Base-by-base conservation (phyloP, 257 asterid genomes). In the Jacaranda copaia region DNA sequence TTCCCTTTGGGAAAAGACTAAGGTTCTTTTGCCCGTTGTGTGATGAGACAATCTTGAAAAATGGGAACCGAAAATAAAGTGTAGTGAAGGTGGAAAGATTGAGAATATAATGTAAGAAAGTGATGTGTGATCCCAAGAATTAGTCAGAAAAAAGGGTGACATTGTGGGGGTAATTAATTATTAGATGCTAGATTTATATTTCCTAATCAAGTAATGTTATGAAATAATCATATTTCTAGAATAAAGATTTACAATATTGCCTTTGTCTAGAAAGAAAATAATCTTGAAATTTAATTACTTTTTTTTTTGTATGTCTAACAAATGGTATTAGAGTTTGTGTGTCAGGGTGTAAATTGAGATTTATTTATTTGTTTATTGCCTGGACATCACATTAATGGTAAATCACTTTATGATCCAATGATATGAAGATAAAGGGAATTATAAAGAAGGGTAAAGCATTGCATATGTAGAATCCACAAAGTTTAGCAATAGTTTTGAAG, bases 41-140 rank as follows among this genome's bases (percentile, higher is more conserved):
- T 56, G 71, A 40, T 65, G 80, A 56, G 84, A 72, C 84, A 67
- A 58, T 75, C 72, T 74, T 19, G 63, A 68, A 73, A 74, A 73
- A 74, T 46, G 6, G 40, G 74, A 55, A 40, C 6, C 6, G 61
- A 14, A 32, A 72, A 45, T 51, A 70, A 56, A 46, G 48, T 19
- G 4, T 1, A 5, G 7, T 9, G 32, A 76, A 60, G 71, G 72
- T 51, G 46, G 77, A 60, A 66, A 8, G 45, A 66, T 51, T 78
- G 67, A 79, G 66, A 72, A 16, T 72, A 46, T 53, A 53, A 36
- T 18, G 18, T 36, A 48, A 20, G 40, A 83, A 83, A 68, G 60
- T 14, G 48, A 58, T 5, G 13, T 18, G 59, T 4, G 57, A 65
- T 53, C 58, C 55, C 58, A 62, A 13, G 2, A 18, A 7, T 18